Percentiles rank a stretch among this genome's conserved stretches.
Conservation (phyloP, 2,329 filamentous ascomycete species). For the Neoascochyta sp. region DNA sequence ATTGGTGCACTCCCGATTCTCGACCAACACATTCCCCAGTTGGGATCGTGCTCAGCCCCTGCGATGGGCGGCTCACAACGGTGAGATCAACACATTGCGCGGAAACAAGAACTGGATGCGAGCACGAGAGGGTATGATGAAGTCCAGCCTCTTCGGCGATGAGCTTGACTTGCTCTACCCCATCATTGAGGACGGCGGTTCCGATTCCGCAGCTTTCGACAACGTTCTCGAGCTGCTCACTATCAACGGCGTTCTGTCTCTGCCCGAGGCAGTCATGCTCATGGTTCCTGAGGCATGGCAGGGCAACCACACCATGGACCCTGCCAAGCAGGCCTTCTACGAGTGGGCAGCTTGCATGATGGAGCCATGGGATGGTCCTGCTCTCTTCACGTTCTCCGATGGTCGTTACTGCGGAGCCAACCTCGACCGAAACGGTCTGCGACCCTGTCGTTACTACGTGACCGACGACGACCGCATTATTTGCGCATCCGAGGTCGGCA, state of each 20-base stretch:
- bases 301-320: slow-evolving; percentile 86
- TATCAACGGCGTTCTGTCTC: slow-evolving; percentile 91
- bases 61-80: slow-evolving; percentile 96
- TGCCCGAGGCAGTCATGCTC: slow-evolving; percentile 95
- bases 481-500: slow-evolving; percentile 93
- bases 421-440: slow-evolving; percentile 88
- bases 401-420: slow-evolving; percentile 96
- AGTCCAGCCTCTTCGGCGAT: slow-evolving; percentile 86
- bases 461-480: slow-evolving; percentile 96
- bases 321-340: slow-evolving; percentile 94
- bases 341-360: slow-evolving; percentile 98
- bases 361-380: slow-evolving; percentile 97
- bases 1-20: slow-evolving; percentile 94
- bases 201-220: slow-evolving; percentile 94
- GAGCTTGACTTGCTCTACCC: slow-evolving; percentile 89
- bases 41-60: slow-evolving; percentile 97
- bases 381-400: slow-evolving; percentile 94
- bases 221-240: slow-evolving; percentile 91
- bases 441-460: slow-evolving; percentile 94
- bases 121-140: slow-evolving; percentile 89
- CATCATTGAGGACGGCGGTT: slow-evolving; percentile 93
- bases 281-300: slow-evolving; percentile 99
- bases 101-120: slow-evolving; percentile 99
- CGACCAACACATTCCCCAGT: slow-evolving; percentile 95
- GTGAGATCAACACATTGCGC: slow-evolving; percentile 95